phyloP scores from a whole-genome alignment of 2,329 filamentous ascomycete genomes.

The Fusarium concolor region DNA sequence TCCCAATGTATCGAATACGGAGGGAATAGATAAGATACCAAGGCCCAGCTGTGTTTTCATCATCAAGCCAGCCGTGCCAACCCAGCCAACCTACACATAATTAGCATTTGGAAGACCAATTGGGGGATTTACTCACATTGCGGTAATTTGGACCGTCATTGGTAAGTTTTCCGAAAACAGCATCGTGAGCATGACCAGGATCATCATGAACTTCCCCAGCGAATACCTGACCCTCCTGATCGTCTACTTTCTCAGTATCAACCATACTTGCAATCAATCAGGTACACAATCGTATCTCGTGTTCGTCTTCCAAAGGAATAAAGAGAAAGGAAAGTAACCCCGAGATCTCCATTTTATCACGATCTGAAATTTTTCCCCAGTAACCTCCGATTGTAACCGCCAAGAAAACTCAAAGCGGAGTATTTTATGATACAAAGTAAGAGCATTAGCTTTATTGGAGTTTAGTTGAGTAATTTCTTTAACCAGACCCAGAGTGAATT shows the following conservation, averaged over 20 bases:
- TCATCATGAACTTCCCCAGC: constrained; percentile 10
- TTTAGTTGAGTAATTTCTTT: not conserved
- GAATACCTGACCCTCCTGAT: not conserved
- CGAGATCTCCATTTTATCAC: constrained; percentile 3
- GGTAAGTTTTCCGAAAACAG: constrained; percentile 46
- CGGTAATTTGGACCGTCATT: constrained; percentile 47
- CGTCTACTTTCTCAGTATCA: not conserved
- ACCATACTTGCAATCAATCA: not conserved
- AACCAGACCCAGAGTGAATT: not conserved
- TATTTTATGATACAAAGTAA: not conserved
- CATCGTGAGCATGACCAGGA: constrained; percentile 7
- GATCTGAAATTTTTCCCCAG: not conserved
- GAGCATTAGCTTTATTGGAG: not conserved
- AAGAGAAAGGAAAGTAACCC: constrained; percentile 4
- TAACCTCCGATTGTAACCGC: constrained; percentile 1
- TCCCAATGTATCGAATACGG: constrained; percentile 58
- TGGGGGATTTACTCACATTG: constrained; percentile 30
- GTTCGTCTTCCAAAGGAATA: not conserved
- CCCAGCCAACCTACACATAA: constrained; percentile 53
- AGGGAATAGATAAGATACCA: constrained; percentile 60
- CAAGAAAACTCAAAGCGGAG: constrained; percentile 6
- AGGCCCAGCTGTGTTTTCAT: constrained; percentile 61
- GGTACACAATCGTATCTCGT: not conserved
- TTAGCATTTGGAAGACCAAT: rapidly evolving
- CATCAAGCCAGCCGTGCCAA: constrained; percentile 57